phyloP scores from a whole-genome alignment of 2,329 filamentous ascomycete species.

The Neodidymelliopsis sp. region DNA sequence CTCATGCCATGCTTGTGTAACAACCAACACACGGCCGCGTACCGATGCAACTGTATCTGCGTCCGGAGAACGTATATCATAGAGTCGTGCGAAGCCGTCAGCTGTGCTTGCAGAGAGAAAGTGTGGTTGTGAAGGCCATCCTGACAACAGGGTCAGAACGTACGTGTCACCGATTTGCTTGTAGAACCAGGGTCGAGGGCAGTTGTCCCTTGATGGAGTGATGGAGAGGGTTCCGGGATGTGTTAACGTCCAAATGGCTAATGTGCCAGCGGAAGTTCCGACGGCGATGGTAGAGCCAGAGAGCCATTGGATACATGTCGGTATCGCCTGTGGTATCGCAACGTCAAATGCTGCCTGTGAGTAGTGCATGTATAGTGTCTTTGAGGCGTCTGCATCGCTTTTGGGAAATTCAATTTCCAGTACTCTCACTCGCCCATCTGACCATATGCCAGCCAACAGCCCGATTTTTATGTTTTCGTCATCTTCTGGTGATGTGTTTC shows the following conservation, averaged over 20 bases:
- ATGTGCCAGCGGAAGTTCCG: slow-evolving; percentile 63
- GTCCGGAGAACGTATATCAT: slow-evolving; percentile 59
- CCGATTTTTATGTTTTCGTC: slow-evolving; percentile 52
- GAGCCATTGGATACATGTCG: slow-evolving; percentile 65
- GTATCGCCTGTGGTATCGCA: slow-evolving; percentile 60
- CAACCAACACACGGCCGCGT: slow-evolving; percentile 59
- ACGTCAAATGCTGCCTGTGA: slow-evolving; percentile 59
- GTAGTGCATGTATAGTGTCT: slow-evolving; percentile 51
- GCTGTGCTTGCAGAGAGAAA: slow-evolving; percentile 61
- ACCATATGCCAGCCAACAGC: slow-evolving; percentile 64
- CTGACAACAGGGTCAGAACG: slow-evolving; percentile 56
- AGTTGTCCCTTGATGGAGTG: not conserved
- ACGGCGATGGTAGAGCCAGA: slow-evolving; percentile 63
- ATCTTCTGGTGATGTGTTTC: slow-evolving; percentile 35
- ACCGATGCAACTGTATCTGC: slow-evolving; percentile 54
- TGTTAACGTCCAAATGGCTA: slow-evolving; percentile 61
- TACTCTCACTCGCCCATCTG: slow-evolving; percentile 64
- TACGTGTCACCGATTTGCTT: slow-evolving; percentile 56
- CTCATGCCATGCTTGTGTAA: slow-evolving; percentile 63
- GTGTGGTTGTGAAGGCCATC: slow-evolving; percentile 63
- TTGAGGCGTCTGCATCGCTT: slow-evolving; percentile 1
- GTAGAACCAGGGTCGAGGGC: slow-evolving; percentile 53
- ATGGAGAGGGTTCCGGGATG: slow-evolving; percentile 42
- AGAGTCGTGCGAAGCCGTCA: slow-evolving; percentile 63
- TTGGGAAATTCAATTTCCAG: slow-evolving; percentile 55